Evolutionary conservation across 495 filamentous ascomycete species (phyloP).

Genomic region (Tuber indicum): DNA sequence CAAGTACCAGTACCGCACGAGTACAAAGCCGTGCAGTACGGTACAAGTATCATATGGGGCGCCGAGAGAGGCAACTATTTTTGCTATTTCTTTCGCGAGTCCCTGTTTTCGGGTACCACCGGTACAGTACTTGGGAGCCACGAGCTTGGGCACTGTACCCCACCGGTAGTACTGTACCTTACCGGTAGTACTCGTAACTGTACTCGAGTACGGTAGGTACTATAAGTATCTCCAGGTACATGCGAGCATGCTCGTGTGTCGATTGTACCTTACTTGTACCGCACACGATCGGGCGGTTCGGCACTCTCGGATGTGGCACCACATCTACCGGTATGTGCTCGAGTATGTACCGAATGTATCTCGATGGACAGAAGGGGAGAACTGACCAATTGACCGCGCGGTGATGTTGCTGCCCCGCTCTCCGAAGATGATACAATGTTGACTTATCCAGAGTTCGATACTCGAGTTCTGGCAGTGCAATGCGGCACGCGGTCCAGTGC

Average conservation of each 20-base stretch:
- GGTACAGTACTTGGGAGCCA: neutral
- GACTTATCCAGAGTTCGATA: neutral
- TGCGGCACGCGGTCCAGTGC: neutral
- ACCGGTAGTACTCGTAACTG: too few relatives aligned
- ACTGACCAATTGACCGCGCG: neutral
- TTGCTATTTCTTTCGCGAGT: neutral
- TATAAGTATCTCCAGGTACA: neutral
- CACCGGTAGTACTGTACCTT: too few relatives aligned
- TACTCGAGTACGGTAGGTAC: too few relatives aligned
- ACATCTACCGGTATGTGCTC: neutral
- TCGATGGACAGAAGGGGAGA: neutral
- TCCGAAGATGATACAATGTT: neutral
- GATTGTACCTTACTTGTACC: neutral
- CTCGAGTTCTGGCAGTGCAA: neutral
- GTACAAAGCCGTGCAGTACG: too few relatives aligned
- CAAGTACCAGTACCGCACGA: neutral
- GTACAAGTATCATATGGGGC: neutral
- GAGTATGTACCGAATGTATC: neutral
- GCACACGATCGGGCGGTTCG: neutral
- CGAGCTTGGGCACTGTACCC: too few relatives aligned
- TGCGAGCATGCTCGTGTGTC: neutral
- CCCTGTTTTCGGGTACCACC: neutral
- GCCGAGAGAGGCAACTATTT: neutral
- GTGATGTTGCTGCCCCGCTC: neutral
- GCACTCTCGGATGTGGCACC: neutral